Evolutionary conservation across 176 grass and related monocot genomes (phyloP).

Genomic region (Canna indica): DNA sequence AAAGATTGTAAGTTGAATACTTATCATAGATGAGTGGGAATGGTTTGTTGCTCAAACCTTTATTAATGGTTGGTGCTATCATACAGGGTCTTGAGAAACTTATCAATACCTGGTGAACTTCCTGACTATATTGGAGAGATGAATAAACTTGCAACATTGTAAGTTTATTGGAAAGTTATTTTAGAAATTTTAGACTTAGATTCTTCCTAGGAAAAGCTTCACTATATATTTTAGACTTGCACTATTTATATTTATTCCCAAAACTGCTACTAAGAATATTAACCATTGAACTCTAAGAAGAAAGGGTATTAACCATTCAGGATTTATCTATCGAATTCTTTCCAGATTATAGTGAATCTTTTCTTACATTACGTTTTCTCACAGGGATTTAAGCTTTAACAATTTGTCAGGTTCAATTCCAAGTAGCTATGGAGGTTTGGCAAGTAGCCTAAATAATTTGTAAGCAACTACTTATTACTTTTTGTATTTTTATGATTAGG

Average conservation of each 20-base stretch:
- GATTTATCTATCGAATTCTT: not conserved
- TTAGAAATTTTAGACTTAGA: not conserved
- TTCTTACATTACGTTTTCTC: not conserved
- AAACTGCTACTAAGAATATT: not conserved
- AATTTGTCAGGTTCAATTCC: slow-evolving; percentile 21
- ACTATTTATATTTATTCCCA: not conserved
- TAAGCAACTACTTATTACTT: not conserved
- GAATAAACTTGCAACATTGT: not conserved
- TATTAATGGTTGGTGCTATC: not conserved
- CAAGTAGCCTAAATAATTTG: not conserved
- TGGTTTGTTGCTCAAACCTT: too few species aligned
- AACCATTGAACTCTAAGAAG: too few species aligned
- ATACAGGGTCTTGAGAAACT: slow-evolving; percentile 20
- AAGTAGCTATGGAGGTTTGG: not conserved
- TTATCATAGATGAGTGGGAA: not conserved
- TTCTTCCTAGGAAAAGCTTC: not conserved
- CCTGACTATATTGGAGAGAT: slow-evolving; percentile 21
- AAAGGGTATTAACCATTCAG: not conserved
- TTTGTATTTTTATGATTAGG: not conserved
- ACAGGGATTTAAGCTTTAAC: slow-evolving; percentile 25
- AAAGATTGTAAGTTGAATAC: not conserved
- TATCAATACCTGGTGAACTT: slow-evolving; percentile 20
- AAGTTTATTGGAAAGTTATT: not conserved
- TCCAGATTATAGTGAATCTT: not conserved
- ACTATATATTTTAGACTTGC: not conserved